These are phyloP conservation scores for Trypanosoma conorhini DNA, from an alignment of 208 protist species.

Conservation along the genomic window DNA sequence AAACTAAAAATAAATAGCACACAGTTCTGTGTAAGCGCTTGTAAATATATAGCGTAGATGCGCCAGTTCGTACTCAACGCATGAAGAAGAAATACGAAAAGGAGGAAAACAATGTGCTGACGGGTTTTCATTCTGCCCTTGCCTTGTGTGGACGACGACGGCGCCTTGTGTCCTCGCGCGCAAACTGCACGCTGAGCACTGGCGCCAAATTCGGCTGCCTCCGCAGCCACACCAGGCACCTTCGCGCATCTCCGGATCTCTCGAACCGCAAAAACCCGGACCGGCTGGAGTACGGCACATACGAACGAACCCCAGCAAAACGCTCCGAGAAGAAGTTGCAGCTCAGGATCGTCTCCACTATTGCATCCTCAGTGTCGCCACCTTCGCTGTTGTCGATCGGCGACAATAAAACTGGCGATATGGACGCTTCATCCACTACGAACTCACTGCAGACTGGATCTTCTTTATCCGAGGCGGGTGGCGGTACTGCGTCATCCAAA, in stretches of 20 bases:
- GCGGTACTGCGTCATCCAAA: background rate
- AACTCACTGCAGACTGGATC: background rate
- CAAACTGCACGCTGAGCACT: constrained; percentile 42
- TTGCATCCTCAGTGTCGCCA: background rate
- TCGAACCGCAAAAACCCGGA: constrained; percentile 68
- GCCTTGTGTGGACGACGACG: background rate
- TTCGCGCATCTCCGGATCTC: constrained; percentile 34
- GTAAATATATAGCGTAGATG: background rate
- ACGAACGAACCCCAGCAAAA: constrained; percentile 52
- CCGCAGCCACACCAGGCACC: constrained; percentile 59
- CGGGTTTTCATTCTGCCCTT: background rate
- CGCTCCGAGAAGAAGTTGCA: constrained; percentile 45
- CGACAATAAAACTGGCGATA: constrained; percentile 1
- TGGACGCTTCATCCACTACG: background rate
- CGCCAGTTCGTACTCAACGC: background rate
- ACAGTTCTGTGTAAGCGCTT: constrained; percentile 2
- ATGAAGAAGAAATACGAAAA: background rate
- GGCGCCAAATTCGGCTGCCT: constrained; percentile 25
- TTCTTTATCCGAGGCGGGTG: background rate
- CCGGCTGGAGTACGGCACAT: constrained; percentile 40
- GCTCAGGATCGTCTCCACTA: constrained; percentile 22
- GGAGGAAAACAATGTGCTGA: background rate
- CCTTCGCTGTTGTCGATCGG: background rate
- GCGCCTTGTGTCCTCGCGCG: constrained; percentile 36
- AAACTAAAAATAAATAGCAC: constrained; percentile 8